phyloP scores from a whole-genome alignment of 2,329 filamentous ascomycete species.

The Trichoderma brevicompactum region DNA sequence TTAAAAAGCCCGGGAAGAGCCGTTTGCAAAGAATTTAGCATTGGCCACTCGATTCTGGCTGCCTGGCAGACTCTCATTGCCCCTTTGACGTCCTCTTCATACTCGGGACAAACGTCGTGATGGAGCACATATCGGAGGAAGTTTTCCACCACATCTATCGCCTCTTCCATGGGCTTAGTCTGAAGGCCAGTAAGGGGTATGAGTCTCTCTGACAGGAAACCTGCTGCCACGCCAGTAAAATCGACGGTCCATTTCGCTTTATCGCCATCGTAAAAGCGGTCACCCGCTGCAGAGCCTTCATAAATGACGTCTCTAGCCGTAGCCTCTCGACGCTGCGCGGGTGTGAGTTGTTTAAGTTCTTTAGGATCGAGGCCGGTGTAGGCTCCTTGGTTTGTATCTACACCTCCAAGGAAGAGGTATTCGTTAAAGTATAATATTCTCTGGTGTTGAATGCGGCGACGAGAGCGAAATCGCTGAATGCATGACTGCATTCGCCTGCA shows the following conservation, averaged over 20 bases:
- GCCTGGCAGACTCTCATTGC: constrained; percentile 69
- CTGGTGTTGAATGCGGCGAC: constrained; percentile 71
- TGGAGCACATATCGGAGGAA: constrained; percentile 87
- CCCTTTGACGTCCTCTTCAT: constrained; percentile 65
- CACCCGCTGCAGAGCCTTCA: constrained; percentile 48
- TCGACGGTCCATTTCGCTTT: constrained; percentile 74
- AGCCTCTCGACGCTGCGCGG: constrained; percentile 64
- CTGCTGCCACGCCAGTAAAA: constrained; percentile 76
- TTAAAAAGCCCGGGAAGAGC: constrained; percentile 80
- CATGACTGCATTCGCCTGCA: constrained; percentile 79
- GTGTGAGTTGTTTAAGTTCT: constrained; percentile 60
- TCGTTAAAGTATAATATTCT: constrained; percentile 71
- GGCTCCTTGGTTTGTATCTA: constrained; percentile 61
- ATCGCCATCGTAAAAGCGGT: constrained; percentile 55
- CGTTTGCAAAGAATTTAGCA: constrained; percentile 55
- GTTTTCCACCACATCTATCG: constrained; percentile 73
- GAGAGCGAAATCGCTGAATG: constrained; percentile 78
- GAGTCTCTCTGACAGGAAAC: constrained; percentile 71
- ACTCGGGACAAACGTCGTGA: constrained; percentile 86
- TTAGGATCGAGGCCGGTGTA: constrained; percentile 66
- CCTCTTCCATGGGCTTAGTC: constrained; percentile 56
- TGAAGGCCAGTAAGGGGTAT: constrained; percentile 61
- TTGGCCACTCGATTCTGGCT: constrained; percentile 69
- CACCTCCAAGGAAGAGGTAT: constrained; percentile 81
- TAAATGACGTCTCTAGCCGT: constrained; percentile 66